These are phyloP conservation scores for Fusarium sp. DNA, from an alignment of 2,329 filamentous ascomycete genomes.

Conservation along the genomic window DNA sequence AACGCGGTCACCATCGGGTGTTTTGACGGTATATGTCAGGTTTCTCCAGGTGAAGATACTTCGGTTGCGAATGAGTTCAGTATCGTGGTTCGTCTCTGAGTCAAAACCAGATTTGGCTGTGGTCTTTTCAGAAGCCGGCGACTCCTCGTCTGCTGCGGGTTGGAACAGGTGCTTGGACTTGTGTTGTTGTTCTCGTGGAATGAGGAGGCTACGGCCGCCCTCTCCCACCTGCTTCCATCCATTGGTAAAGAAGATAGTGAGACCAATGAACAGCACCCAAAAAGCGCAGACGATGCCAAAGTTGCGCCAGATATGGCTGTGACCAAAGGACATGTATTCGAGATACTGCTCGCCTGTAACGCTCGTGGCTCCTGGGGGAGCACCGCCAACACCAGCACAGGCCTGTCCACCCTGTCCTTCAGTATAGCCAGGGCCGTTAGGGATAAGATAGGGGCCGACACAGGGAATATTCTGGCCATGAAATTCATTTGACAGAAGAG, in stretches of 20 bases:
- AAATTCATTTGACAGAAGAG: constrained; percentile 78
- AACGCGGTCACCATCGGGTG: constrained; percentile 70
- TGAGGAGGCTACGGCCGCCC: constrained; percentile 67
- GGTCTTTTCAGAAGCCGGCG: constrained; percentile 38
- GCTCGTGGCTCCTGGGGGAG: constrained; percentile 60
- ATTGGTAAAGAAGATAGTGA: constrained; percentile 70
- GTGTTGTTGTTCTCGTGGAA: constrained; percentile 71
- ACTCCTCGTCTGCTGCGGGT: constrained; percentile 63
- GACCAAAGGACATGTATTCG: constrained; percentile 65
- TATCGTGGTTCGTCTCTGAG: constrained; percentile 42
- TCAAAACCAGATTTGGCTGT: rapidly evolving
- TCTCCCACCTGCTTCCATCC: constrained; percentile 68
- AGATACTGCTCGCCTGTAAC: constrained; percentile 71
- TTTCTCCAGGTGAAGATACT: constrained; percentile 82
- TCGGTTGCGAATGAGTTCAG: constrained; percentile 69
- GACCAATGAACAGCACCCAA: constrained; percentile 69
- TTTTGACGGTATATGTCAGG: constrained; percentile 76
- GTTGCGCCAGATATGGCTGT: constrained; percentile 69
- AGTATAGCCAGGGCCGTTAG: constrained; percentile 62
- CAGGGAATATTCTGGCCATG: constrained; percentile 67
- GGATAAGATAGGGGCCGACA: constrained; percentile 63
- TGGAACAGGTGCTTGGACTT: constrained; percentile 46
- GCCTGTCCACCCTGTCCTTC: constrained; percentile 57
- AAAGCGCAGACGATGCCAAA: constrained; percentile 73
- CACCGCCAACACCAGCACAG: constrained; percentile 72